Percentiles rank a stretch among this genome's conserved stretches.
Evolutionary conservation across 768 basidiomycete species (phyloP).

Genomic region (Gymnopilus junonius): DNA sequence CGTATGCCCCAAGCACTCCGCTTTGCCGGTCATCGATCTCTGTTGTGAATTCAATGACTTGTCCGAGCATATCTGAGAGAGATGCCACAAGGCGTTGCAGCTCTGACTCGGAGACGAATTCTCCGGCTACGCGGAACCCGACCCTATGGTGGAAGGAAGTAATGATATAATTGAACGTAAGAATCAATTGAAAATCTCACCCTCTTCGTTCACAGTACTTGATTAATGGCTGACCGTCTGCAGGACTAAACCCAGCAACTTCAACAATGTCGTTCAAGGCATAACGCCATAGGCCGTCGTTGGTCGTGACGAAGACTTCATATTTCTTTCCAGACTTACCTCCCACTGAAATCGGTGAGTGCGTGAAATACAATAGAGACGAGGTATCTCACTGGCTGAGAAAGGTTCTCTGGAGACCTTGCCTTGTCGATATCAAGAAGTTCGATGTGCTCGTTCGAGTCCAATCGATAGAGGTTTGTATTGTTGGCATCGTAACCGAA

Average conservation of each 20-base stretch:
- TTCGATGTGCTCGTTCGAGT: background rate
- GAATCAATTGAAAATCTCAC: background rate
- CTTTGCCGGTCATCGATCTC: slow-evolving; percentile 14
- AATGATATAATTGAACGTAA: background rate
- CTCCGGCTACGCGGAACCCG: slow-evolving; percentile 10
- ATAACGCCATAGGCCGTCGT: slow-evolving; percentile 16
- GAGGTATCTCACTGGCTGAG: background rate
- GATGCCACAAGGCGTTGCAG: slow-evolving; percentile 7
- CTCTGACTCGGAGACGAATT: slow-evolving; percentile 16
- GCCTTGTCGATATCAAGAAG: background rate
- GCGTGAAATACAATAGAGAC: background rate
- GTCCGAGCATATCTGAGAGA: slow-evolving; percentile 4
- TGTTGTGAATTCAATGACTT: slow-evolving; percentile 17
- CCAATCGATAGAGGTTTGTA: slow-evolving; percentile 6
- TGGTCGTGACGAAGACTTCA: slow-evolving; percentile 9
- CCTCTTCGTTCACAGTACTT: slow-evolving; percentile 9
- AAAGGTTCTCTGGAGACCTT: background rate
- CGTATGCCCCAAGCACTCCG: slow-evolving; percentile 7
- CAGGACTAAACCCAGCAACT: slow-evolving; percentile 8
- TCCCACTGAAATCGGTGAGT: slow-evolving; percentile 7
- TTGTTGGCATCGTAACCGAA: slow-evolving; percentile 2
- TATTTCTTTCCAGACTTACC: slow-evolving; percentile 8
- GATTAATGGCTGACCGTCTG: slow-evolving; percentile 12
- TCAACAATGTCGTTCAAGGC: slow-evolving; percentile 9
- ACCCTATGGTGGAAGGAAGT: slow-evolving; percentile 1